Conservation (phyloP, 257 asterid species). For the Agastache rugosa region DNA sequence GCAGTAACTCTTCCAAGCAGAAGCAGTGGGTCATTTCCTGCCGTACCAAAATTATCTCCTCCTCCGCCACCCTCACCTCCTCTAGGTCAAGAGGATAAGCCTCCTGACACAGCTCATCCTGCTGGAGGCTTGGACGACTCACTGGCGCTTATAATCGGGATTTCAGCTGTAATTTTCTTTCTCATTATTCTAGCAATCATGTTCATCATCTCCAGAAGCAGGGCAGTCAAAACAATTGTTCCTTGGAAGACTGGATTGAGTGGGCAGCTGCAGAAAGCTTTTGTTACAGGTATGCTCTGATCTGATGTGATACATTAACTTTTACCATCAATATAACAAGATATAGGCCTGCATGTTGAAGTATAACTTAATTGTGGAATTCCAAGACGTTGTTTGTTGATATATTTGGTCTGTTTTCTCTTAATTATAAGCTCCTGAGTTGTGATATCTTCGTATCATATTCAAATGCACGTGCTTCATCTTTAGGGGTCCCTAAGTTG, state of each 20-base stretch:
- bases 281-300: constrained; percentile 71
- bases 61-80: constrained; percentile 39
- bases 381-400: background rate
- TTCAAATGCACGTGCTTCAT: constrained; percentile 15
- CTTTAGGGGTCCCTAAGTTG: constrained; percentile 92
- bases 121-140: constrained; percentile 36
- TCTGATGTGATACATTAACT: background rate
- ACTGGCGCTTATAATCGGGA: constrained; percentile 58
- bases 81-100: constrained; percentile 31
- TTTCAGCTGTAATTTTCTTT: constrained; percentile 49
- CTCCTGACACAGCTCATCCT: constrained; percentile 33
- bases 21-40: constrained; percentile 93
- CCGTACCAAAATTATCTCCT: constrained; percentile 57
- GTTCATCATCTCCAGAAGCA: constrained; percentile 58
- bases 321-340: constrained; percentile 11
- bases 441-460: background rate
- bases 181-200: constrained; percentile 48
- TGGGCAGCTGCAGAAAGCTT: constrained; percentile 93
- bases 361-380: background rate
- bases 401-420: background rate
- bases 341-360: background rate
- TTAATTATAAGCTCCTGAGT: background rate
- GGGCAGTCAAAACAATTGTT: constrained; percentile 65
- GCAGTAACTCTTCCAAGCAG: constrained; percentile 57
- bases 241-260: constrained; percentile 97